Evolutionary conservation across 139 green algal species (phyloP), one percentile per base, ranked within the genome.

Genomic region (Picochlorum sp.): DNA sequence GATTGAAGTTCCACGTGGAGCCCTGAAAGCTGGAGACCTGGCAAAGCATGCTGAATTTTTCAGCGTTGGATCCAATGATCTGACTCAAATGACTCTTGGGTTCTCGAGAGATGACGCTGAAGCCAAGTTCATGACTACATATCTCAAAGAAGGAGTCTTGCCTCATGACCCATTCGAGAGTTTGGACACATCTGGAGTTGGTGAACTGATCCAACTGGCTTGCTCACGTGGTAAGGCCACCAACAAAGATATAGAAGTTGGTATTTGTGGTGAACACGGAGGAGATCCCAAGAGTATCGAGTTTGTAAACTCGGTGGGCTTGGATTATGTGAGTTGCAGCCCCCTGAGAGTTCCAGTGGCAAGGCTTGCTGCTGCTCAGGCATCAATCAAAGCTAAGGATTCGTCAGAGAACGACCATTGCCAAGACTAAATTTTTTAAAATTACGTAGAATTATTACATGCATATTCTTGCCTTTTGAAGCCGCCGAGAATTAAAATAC

Each of bases 11-110:
- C 90, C 90, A 1, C 81, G 90, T 23, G 90, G 80, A 34, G 82
- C 82, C 28, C 81, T 97, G 28, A 64, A 81, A 13, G 86, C 90
- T 4, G 85, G 79, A 34, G 45, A 86, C 61, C 83, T 97, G 28
- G 90, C 90, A 5, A 50, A 69, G 28, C 75, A 78, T 34, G 89
- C 90, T 3, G 84, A 92, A 58, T 97, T 97, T 76, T 97, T 97
- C 81, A 86, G 69, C 58, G 90, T 96, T 68, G 90, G 90, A 51
- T 94, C 87, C 49, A 96, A 97, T 77, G 90, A 97, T 73, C 77
- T 97, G 13, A 97, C 90, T 8, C 90, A 96, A 80, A 84, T 88
- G 69, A 60, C 46, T 20, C 91, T 92, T 62, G 90, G 90, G 37
- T 91, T 85, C 77, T 87, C 73, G 15, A 79, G 90, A 28, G 90